These are phyloP conservation scores for Poronia punctata DNA, from an alignment of 495 filamentous ascomycete genomes.

Conservation along the genomic window DNA sequence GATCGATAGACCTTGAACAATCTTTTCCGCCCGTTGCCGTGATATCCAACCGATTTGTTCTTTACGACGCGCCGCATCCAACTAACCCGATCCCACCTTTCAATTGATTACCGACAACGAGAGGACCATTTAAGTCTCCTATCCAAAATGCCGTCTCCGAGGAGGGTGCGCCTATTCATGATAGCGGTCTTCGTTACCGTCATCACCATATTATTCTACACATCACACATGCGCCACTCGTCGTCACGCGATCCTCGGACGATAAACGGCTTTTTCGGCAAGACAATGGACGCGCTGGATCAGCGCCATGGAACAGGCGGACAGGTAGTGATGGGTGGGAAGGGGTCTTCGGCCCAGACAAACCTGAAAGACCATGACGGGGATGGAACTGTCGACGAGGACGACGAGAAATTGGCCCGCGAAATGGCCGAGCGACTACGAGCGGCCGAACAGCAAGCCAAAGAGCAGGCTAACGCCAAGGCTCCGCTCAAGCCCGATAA, in stretches of 20 bases:
- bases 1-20: too few relatives aligned
- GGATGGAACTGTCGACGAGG: conserved; percentile 39
- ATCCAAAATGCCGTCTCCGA: conserved; percentile 59
- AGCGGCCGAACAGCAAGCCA: conserved; percentile 49
- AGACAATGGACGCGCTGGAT: conserved; percentile 45
- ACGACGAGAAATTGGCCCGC: conserved; percentile 32
- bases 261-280: conserved; percentile 47
- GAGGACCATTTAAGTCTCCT: too few relatives aligned
- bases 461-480: conserved; percentile 46
- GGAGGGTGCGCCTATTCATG: conserved; percentile 55
- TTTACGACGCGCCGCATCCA: too few relatives aligned
- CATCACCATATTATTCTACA: conserved; percentile 57
- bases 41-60: too few relatives aligned
- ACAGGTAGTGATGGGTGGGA: conserved; percentile 29
- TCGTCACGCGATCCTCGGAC: conserved; percentile 31
- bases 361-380: conserved; percentile 33
- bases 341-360: conserved; percentile 17
- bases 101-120: too few relatives aligned
- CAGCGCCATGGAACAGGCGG: conserved; percentile 20
- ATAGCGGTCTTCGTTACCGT: conserved; percentile 51
- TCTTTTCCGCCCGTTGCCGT: too few relatives aligned
- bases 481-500: conserved; percentile 47
- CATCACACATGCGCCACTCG: conserved; percentile 33
- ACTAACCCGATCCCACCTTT: too few relatives aligned
- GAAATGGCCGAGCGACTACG: conserved; percentile 38